Base-by-base conservation (phyloP, 1,284 basidiomycete genomes). In the Pseudozyma tsukubaensis region DNA sequence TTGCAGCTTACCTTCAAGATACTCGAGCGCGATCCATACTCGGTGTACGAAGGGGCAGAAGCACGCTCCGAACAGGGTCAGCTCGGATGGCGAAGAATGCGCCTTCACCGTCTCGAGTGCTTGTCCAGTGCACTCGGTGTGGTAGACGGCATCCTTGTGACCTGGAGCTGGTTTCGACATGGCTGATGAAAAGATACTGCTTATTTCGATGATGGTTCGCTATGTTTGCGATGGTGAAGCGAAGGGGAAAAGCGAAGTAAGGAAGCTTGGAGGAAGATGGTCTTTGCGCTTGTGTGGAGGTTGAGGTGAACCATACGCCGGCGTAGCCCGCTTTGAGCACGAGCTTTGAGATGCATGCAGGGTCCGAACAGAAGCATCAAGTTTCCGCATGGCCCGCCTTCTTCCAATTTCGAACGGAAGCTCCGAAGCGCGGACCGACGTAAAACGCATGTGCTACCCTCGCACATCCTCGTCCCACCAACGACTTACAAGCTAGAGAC, bases 41-140 rank as follows among this genome's bases (percentile, higher is more conserved):
- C 90, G 86, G 72, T 91, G 90, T 7, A 89, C 89, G 68, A 87
- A 91, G 0, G 90, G 90, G 74, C 90, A 91, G 83, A 91, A 91
- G 89, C 89, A 91, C 62, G 89, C 89, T 3, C 88, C 85, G 77
- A 89, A 90, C 77, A 91, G 89, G 0, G 89, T 86, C 12, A 91
- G 14, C 85, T 76, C 70, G 13, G 76, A 54, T 4, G 72, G 65
- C 4, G 59, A 82, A 86, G 86, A 10, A 87, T 86, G 81, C 87
- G 89, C 68, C 84, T 82, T 35, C 83, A 89, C 90, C 0, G 88
- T 88, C 72, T 87, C 80, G 3, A 86, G 87, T 1, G 90, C 90
- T 7, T 76, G 79, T 1, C 88, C 90, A 2, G 90, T 91, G 73
- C 88, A 89, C 70, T 88, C 60, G 49, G 70, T 72, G 47, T 72